Evolutionary conservation across 352 stramenopile genomes (phyloP), one percentile per base, ranked within the genome.

Genomic region (Globisporangium viniferum): DNA sequence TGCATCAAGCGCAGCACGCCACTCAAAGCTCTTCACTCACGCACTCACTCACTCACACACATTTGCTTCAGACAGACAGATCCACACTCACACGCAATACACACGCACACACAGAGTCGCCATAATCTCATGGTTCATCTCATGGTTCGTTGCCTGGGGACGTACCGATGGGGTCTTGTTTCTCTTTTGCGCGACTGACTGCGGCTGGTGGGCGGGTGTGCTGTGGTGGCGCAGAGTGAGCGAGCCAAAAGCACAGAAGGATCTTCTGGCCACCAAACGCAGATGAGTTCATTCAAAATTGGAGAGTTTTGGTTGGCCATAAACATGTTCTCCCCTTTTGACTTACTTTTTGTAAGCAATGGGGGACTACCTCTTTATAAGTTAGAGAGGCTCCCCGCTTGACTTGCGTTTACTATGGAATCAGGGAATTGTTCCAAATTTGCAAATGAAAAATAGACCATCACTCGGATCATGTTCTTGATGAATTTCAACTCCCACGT

Each of bases 211-310:
- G 27, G 20, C n/a, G 53, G 12, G 14, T 24, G 12, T 7, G 27
- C 27, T 27, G 27, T 41, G 54, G 54, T 20, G 20, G 54, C 53
- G 14, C 8, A 20, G 18, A 24, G 44, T 22, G 44, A 51, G 44
- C 44, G 44, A 51, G 44, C 18, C 44, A 51, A 31, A 22, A 41
- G 39, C 39, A 20, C 39, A 46, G 54, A 59, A 59, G 15, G 54
- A 59, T 59, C 29, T 59, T 59, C 54, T 59, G 54, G 54, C 54
- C 54, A 59, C 54, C 15, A 59, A 22, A 59, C 29, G 54, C 18
- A n/a, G 15, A 51, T 51, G 31, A 33, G 5, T 33, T 33, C 3
- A 33, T 5, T 33, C 31, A 33, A 33, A 33, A 33, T 33, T 33
- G 31, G 31, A 3, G 31, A 33, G 31, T 33, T 33, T 33, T 33